Base-by-base conservation (phyloP, 2,329 filamentous ascomycete genomes). In the Catunica adiposa region DNA sequence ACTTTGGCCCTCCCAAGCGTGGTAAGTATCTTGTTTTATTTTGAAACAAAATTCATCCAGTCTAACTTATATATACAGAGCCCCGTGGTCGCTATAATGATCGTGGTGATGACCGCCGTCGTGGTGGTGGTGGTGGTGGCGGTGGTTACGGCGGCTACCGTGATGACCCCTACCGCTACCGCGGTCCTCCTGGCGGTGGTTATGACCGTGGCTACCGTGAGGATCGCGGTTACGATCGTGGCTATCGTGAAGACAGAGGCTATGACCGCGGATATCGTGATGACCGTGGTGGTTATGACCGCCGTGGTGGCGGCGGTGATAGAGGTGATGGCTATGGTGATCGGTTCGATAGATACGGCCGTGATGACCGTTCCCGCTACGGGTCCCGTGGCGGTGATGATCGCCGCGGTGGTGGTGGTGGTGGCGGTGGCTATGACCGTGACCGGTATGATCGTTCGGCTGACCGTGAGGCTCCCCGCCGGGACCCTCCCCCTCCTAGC, bases 1-100 rank as follows among this genome's bases (percentile, higher is more conserved):
- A 98, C 78, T 97, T 96, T 67, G 92, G 92, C 54, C 92, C 92
- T 60, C 92, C 92, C 61, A 98, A 98, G 82, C 80, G 92, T 76
- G 89, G 89, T 92, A 74, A 75, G 84, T 73, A 2, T 50, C n/a
- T n/a, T n/a, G n/a, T 17, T 29, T 5, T 17, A 23, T 26, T 7
- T 53, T 51, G 1, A 29, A 34, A 17, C 15, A 17, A 37, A 50
- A 44, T 46, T 38, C 50, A 44, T 8, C 15, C 11, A 44, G n/a
- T 5, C 53, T 55, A 55, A 48, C 51, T 11, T 47, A 44, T 47
- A 44, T 23, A 26, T 5, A 29, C 11, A 56, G 70, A 72, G 55
- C 67, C 67, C 20, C 68, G 69, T 56, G 67, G 65, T 55, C 68
- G 71, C 63, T 78, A 68, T 64, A 69, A 48, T 26, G 77, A 79